Conservation (phyloP, 305 asterid genomes). For the Withania somnifera region DNA sequence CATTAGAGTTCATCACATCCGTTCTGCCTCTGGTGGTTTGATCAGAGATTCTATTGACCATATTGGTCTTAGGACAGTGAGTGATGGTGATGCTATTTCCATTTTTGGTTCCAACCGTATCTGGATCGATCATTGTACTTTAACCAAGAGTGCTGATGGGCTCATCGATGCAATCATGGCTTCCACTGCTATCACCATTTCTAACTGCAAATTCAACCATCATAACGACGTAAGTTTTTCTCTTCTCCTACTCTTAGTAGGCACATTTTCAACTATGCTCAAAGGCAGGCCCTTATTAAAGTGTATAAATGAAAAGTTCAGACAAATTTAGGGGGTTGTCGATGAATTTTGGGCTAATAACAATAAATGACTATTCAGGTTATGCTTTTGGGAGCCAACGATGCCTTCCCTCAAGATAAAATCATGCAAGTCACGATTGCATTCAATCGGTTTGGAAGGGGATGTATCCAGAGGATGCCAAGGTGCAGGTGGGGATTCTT, state of each 20-base stretch:
- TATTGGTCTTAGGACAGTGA: constrained; percentile 42
- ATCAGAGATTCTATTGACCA: constrained; percentile 41
- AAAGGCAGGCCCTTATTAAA: background rate
- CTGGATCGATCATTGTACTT: constrained; percentile 52
- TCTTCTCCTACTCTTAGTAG: background rate
- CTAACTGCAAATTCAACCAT: constrained; percentile 69
- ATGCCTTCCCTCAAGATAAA: constrained; percentile 27
- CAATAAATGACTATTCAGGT: constrained; percentile 27
- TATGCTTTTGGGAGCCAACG: constrained; percentile 69
- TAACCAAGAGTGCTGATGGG: constrained; percentile 39
- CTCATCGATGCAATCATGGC: constrained; percentile 57
- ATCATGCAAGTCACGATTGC: constrained; percentile 77
- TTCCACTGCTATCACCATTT: constrained; percentile 61
- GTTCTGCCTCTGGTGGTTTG: constrained; percentile 36
- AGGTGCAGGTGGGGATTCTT: constrained; percentile 73
- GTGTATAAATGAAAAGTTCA: no score
- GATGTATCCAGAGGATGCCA: constrained; percentile 78
- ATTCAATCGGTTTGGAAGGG: constrained; percentile 58
- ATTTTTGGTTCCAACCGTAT: constrained; percentile 39
- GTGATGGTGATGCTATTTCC: constrained; percentile 58
- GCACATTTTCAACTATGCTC: background rate
- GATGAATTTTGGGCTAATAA: background rate
- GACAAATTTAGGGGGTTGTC: background rate
- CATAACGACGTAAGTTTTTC: constrained; percentile 45
- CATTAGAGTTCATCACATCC: constrained; percentile 40